These are phyloP conservation scores for Begonia peltatifolia DNA, from an alignment of 306 rosid species.

Conservation along the genomic window DNA sequence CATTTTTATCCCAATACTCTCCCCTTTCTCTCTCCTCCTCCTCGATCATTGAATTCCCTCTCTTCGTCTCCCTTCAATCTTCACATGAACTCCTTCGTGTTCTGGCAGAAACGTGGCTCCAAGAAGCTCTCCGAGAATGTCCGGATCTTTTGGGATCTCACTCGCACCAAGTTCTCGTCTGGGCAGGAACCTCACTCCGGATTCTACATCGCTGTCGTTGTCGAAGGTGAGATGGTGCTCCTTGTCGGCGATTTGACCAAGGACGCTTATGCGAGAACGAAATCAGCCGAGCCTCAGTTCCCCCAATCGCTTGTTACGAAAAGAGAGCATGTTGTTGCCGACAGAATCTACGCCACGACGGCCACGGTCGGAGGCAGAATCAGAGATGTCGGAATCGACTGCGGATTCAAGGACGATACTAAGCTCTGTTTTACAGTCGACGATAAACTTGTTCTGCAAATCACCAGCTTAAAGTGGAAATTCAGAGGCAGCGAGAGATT, in stretches of 20 bases:
- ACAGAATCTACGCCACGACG: conserved; percentile 39
- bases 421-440: conserved; percentile 44
- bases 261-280: conserved; percentile 46
- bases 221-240: conserved; percentile 39
- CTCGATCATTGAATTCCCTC: conserved; percentile 5
- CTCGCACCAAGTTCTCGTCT: conserved; percentile 44
- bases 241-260: conserved; percentile 45
- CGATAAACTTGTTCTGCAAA: conserved; percentile 27
- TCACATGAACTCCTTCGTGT: conserved; percentile 50
- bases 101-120: conserved; percentile 75
- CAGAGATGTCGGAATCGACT: conserved; percentile 55
- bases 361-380: conserved; percentile 47
- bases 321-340: conserved; percentile 61
- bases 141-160: conserved; percentile 58
- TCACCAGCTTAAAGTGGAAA: conserved; percentile 64
- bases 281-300: conserved; percentile 17
- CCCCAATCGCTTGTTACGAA: conserved; percentile 34
- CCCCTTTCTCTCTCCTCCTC: conserved; percentile 48
- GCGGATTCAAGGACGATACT: conserved; percentile 23
- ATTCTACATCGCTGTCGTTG: conserved; percentile 66
- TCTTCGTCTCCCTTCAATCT: conserved; percentile 33
- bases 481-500: conserved; percentile 71
- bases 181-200: conserved; percentile 55
- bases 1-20: conserved; percentile 26
- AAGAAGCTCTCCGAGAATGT: conserved; percentile 39